These are phyloP conservation scores for Talaromyces sp. DNA, from an alignment of 2,329 filamentous ascomycete genomes.

Conservation along the genomic window DNA sequence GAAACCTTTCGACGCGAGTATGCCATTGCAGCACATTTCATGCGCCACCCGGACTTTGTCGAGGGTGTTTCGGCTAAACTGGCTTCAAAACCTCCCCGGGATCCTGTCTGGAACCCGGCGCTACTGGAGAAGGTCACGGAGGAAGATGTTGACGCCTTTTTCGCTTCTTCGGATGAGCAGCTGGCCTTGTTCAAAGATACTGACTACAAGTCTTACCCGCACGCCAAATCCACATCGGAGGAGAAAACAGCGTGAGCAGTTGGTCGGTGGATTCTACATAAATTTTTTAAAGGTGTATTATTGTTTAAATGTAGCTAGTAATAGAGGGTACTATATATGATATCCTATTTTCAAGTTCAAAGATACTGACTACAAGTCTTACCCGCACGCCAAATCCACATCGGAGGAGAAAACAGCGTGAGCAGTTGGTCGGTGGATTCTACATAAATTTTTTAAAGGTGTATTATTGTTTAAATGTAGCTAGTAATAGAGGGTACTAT, in stretches of 20 bases:
- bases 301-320: neutral
- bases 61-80: slow-evolving; percentile 84
- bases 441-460: neutral
- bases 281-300: neutral
- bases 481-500: neutral
- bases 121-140: slow-evolving; percentile 62
- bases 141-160: slow-evolving; percentile 63
- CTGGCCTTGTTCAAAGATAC: slow-evolving; percentile 57
- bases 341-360: slow-evolving; percentile 49
- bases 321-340: neutral
- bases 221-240: slow-evolving; percentile 48
- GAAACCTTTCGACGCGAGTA: slow-evolving; percentile 84
- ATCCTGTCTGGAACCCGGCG: slow-evolving; percentile 71
- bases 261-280: neutral
- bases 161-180: slow-evolving; percentile 44
- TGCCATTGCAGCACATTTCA: slow-evolving; percentile 78
- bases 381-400: slow-evolving; percentile 63
- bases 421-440: neutral
- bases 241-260: neutral
- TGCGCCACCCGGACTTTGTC: slow-evolving; percentile 84
- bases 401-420: neutral
- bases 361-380: slow-evolving; percentile 58
- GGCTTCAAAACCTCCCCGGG: slow-evolving; percentile 60
- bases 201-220: slow-evolving; percentile 70
- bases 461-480: neutral